Evolutionary conservation across 108 stramenopile genomes (phyloP).

Genomic region (Skeletonema costatum): DNA sequence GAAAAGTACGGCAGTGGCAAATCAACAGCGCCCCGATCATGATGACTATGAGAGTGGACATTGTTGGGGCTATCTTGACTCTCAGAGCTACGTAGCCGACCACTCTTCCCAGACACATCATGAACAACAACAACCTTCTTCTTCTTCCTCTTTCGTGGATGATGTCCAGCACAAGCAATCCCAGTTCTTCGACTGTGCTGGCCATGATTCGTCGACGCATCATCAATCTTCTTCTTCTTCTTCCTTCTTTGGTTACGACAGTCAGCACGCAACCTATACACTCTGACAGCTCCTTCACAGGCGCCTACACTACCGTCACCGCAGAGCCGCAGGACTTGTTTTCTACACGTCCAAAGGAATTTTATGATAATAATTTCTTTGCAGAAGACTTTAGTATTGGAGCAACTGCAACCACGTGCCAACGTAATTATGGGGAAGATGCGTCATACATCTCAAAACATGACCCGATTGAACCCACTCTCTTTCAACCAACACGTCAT

Average conservation of each 20-base stretch:
- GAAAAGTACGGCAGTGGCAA: not conserved
- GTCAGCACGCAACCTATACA: not conserved
- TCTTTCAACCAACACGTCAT: not conserved
- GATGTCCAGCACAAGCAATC: not conserved
- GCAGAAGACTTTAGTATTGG: not conserved
- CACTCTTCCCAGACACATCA: not conserved
- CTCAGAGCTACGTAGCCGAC: not conserved
- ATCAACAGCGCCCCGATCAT: not conserved
- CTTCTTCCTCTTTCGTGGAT: not conserved
- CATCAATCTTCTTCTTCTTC: too few relatives aligned
- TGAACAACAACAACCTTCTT: not conserved
- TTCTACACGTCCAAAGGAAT: not conserved
- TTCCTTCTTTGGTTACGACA: not conserved
- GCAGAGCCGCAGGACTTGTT: not conserved
- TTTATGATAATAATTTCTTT: not conserved
- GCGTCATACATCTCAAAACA: not conserved
- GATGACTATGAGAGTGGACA: not conserved
- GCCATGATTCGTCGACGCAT: not conserved
- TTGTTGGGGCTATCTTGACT: not conserved
- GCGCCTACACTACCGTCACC: not conserved
- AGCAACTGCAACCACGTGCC: not conserved
- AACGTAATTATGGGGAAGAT: not conserved
- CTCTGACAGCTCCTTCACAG: not conserved
- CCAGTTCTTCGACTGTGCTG: not conserved
- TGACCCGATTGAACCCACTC: not conserved